Conservation (phyloP, 306 rosid species). For the Prunus mongolica region DNA sequence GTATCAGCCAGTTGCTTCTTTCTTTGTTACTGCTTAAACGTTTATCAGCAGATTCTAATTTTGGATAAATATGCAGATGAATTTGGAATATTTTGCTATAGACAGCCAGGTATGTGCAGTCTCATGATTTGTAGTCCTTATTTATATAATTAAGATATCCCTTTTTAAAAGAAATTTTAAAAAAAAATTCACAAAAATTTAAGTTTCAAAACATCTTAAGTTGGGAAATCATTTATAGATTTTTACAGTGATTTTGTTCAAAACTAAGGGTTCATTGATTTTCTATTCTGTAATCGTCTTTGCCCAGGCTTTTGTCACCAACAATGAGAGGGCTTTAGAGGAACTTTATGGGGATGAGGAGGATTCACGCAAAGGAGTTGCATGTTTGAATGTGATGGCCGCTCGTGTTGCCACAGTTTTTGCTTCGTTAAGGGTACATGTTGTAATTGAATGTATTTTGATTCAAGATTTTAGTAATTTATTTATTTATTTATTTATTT, state of each 20-base stretch:
- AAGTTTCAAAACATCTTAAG: not conserved
- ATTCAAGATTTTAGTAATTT: slow-evolving; percentile 5
- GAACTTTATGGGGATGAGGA: slow-evolving; percentile 88
- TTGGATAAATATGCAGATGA: slow-evolving; percentile 71
- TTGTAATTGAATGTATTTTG: slow-evolving; percentile 14
- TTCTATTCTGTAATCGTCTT: slow-evolving; percentile 24
- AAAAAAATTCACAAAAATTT: not conserved
- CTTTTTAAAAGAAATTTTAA: not conserved
- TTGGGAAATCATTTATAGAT: not conserved
- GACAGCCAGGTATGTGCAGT: slow-evolving; percentile 79
- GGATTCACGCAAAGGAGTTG: slow-evolving; percentile 56
- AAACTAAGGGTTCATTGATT: not conserved
- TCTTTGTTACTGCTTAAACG: not conserved
- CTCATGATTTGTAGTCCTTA: slow-evolving; percentile 4
- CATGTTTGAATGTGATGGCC: slow-evolving; percentile 81
- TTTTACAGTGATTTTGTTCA: not conserved
- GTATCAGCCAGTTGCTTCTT: slow-evolving; percentile 12
- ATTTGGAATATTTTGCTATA: slow-evolving; percentile 91
- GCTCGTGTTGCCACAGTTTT: slow-evolving; percentile 86
- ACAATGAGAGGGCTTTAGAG: slow-evolving; percentile 84
- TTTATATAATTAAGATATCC: not conserved
- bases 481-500: no score
- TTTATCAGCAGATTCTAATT: slow-evolving; percentile 16
- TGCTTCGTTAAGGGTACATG: slow-evolving; percentile 81
- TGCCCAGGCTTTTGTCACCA: slow-evolving; percentile 81